These are phyloP conservation scores for Boletus rex-veris DNA, from an alignment of 768 basidiomycete genomes.

Conservation along the genomic window DNA sequence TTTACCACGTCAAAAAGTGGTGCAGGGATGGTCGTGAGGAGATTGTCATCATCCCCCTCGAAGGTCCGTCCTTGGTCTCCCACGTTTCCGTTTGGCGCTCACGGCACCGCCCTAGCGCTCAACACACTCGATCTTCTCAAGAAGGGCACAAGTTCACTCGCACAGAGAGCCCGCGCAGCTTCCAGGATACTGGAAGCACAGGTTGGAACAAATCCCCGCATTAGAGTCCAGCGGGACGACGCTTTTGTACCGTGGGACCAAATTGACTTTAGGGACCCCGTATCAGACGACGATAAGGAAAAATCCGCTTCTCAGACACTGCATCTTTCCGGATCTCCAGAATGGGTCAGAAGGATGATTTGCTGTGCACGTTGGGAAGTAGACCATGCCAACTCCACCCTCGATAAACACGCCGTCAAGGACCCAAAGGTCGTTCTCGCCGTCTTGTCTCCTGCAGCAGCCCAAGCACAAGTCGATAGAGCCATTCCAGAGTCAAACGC, in stretches of 20 bases:
- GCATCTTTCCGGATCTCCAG: constrained; percentile 50
- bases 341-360: constrained; percentile 82
- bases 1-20: constrained; percentile 80
- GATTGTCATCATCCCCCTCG: constrained; percentile 78
- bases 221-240: constrained; percentile 77
- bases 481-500: constrained; percentile 12
- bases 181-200: constrained; percentile 87
- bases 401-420: constrained; percentile 17
- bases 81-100: constrained; percentile 3
- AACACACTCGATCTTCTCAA: constrained; percentile 91
- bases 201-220: constrained; percentile 78
- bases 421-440: constrained; percentile 61
- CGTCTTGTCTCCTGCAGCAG: constrained; percentile 38
- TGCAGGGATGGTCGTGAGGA: constrained; percentile 74
- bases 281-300: constrained; percentile 23
- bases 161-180: constrained; percentile 80
- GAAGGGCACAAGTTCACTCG: constrained; percentile 78
- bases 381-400: constrained; percentile 44
- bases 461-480: constrained; percentile 27
- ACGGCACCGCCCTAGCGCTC: constrained; percentile 50
- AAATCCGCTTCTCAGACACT: constrained; percentile 22
- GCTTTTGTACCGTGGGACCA: constrained; percentile 82
- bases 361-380: constrained; percentile 79
- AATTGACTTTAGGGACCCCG: constrained; percentile 49
- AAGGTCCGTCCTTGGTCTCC: constrained; percentile 53